Conservation (phyloP, 345 rosid genomes). For the Arabidopsis arenosa region DNA sequence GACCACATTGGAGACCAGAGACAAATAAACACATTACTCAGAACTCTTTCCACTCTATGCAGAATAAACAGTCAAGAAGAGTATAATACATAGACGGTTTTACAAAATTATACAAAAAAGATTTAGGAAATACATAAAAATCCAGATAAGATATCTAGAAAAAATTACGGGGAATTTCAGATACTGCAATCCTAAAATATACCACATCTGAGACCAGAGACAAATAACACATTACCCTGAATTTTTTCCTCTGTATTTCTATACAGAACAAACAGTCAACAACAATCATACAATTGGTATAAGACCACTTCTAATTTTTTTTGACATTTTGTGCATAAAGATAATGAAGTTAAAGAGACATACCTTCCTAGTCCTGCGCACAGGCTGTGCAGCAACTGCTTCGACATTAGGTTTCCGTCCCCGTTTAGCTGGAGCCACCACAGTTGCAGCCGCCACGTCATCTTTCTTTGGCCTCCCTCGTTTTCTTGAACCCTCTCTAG, state of each 20-base stretch:
- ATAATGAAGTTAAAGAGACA: neutral
- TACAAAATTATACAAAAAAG: neutral
- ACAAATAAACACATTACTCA: constrained; percentile 8
- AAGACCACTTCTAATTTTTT: neutral
- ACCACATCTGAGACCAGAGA: neutral
- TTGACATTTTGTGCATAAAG: neutral
- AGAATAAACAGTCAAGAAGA: constrained; percentile 9
- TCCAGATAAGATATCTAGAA: neutral
- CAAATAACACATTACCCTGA: constrained; percentile 7
- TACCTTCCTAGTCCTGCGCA: constrained; percentile 77
- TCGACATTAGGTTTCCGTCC: constrained; percentile 57
- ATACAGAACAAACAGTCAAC: neutral
- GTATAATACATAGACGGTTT: neutral
- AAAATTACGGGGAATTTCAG: neutral
- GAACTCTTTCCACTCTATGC: neutral
- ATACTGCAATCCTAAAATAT: neutral
- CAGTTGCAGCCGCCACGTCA: constrained; percentile 8
- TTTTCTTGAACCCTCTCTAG: constrained; percentile 30
- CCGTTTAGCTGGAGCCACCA: constrained; percentile 41
- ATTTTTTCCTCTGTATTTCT: neutral
- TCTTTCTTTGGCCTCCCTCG: constrained; percentile 70
- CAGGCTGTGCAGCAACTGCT: constrained; percentile 44
- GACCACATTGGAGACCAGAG: neutral
- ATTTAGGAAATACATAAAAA: neutral
- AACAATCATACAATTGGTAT: neutral